Conservation (phyloP, 208 protist genomes). For the Trypanosoma conorhini region DNA sequence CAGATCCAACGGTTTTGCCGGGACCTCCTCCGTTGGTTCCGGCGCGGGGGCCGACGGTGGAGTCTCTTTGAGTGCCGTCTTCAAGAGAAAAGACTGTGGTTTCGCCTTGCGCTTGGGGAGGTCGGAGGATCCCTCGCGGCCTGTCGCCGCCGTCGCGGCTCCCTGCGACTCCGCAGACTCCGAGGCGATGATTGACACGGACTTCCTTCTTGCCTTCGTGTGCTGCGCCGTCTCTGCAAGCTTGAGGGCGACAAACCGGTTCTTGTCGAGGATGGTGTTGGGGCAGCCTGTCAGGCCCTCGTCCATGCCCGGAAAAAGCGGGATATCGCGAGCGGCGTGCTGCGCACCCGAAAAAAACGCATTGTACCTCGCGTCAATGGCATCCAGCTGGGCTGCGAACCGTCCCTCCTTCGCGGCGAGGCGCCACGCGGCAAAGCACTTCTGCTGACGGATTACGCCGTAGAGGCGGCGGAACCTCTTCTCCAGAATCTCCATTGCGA, state of each 20-base stretch:
- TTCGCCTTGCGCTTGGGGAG: neutral
- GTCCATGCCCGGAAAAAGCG: constrained; percentile 29
- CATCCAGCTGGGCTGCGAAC: constrained; percentile 23
- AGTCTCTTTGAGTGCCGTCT: neutral
- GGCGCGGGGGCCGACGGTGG: neutral
- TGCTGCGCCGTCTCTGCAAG: constrained; percentile 54
- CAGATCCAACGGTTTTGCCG: neutral
- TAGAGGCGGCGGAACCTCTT: constrained; percentile 33
- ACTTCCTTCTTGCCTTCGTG: constrained; percentile 18
- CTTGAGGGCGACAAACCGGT: constrained; percentile 46
- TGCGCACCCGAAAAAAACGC: constrained; percentile 48
- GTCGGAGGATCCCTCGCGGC: neutral
- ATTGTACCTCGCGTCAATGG: constrained; percentile 52
- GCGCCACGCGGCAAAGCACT: constrained; percentile 59
- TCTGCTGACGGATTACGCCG: constrained; percentile 32
- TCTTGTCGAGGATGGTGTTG: constrained; percentile 16
- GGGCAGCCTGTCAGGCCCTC: neutral
- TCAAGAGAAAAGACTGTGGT: neutral
- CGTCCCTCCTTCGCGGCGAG: constrained; percentile 32
- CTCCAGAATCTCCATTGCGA: constrained; percentile 15
- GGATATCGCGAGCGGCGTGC: constrained; percentile 35
- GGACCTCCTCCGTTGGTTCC: neutral
- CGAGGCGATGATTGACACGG: neutral
- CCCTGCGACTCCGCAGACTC: neutral
- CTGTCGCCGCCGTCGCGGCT: neutral